Evolutionary conservation across 2,329 filamentous ascomycete species (phyloP).

Genomic region (Botrytis elliptica): DNA sequence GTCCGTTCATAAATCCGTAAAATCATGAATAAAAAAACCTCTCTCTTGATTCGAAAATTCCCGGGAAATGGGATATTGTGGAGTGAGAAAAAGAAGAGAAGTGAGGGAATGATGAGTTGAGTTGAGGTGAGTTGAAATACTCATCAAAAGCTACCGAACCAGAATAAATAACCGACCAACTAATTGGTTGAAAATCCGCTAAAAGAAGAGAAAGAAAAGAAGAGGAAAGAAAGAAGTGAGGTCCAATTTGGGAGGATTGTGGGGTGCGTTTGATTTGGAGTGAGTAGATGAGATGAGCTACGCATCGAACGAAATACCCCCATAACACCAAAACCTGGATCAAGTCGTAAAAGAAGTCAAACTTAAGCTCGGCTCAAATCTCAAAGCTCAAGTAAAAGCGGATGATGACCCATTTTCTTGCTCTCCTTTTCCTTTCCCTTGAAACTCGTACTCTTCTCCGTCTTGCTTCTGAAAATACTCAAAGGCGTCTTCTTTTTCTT

Average conservation of each 20-base stretch:
- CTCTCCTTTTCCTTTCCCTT: slow-evolving; percentile 17
- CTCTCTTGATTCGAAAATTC: not conserved
- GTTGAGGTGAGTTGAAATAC: not conserved
- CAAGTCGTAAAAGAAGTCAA: not conserved
- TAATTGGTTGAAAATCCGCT: not conserved
- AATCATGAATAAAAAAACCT: not conserved
- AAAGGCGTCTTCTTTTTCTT: slow-evolving; percentile 19
- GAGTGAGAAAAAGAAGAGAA: not conserved
- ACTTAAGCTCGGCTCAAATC: no score
- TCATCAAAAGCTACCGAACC: not conserved
- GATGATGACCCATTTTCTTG: slow-evolving; percentile 21
- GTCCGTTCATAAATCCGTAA: not conserved
- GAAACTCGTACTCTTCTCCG: slow-evolving; percentile 9
- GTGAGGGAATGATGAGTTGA: not conserved
- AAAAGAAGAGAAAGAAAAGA: not conserved
- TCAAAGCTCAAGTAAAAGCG: slow-evolving; percentile 12
- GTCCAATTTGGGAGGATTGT: not conserved
- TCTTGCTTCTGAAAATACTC: slow-evolving; percentile 10
- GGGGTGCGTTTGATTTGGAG: not conserved
- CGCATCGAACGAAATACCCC: not conserved
- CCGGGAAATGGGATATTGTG: no score
- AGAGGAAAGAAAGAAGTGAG: not conserved
- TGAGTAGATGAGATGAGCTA: not conserved
- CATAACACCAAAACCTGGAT: no score
- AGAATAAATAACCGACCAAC: not conserved